phyloP scores from a whole-genome alignment of 2,329 filamentous ascomycete species.

The Nothopassalora personata region DNA sequence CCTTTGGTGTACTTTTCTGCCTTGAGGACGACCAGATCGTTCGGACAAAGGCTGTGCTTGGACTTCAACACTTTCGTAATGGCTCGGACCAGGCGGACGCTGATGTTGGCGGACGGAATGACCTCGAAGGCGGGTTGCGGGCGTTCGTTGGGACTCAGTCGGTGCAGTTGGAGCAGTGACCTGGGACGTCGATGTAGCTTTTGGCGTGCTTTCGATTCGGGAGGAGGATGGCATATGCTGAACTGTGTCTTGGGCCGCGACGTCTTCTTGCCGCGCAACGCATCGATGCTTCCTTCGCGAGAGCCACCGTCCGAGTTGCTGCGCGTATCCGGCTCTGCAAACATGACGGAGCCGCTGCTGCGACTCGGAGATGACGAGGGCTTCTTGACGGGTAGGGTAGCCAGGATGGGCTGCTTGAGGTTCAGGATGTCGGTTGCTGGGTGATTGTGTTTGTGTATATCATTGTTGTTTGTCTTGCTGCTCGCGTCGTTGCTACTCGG shows the following conservation, averaged over 20 bases:
- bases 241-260: conserved; percentile 56
- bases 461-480: not conserved
- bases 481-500: conserved; percentile 2
- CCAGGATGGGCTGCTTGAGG: conserved; percentile 18
- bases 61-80: conserved; percentile 61
- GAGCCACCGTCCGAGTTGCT: conserved; percentile 28
- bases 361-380: conserved; percentile 24
- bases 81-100: conserved; percentile 54
- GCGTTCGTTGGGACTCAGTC: conserved; percentile 55
- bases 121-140: conserved; percentile 67
- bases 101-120: conserved; percentile 55
- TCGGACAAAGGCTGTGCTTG: conserved; percentile 58
- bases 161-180: conserved; percentile 66
- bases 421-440: not conserved
- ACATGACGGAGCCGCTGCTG: conserved; percentile 29
- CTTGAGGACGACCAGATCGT: conserved; percentile 66
- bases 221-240: conserved; percentile 63
- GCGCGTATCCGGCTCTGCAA: conserved; percentile 30
- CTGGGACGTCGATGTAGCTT: conserved; percentile 64
- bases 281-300: conserved; percentile 30
- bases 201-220: conserved; percentile 48
- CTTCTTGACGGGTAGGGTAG: conserved; percentile 12
- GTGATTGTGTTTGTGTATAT: not conserved
- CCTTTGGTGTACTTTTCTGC: conserved; percentile 60
- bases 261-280: conserved; percentile 24